Evolutionary conservation across 345 rosid genomes (phyloP).

Genomic region (Excoecaria agallocha): DNA sequence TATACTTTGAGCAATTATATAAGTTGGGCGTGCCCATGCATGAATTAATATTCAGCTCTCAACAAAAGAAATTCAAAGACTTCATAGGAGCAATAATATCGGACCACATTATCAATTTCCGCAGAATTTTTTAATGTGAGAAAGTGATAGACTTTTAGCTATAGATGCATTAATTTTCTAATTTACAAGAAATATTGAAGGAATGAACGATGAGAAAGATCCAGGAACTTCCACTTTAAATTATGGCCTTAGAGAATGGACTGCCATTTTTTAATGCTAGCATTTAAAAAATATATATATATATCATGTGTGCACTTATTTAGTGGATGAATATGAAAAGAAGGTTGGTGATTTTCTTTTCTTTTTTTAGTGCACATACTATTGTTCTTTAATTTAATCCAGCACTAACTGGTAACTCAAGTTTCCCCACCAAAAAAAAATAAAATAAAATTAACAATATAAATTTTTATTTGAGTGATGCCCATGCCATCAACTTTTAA

Average conservation of each 20-base stretch:
- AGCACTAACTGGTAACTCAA: not conserved
- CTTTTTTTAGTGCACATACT: too few species aligned
- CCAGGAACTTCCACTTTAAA: conserved; percentile 20
- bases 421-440: too few species aligned
- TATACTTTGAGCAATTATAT: not conserved
- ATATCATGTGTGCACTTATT: not conserved
- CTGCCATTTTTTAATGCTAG: not conserved
- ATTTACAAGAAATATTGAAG: too few species aligned
- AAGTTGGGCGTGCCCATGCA: too few species aligned
- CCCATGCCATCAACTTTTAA: too few species aligned
- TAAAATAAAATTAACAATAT: too few species aligned
- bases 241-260: conserved; percentile 23
- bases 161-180: too few species aligned
- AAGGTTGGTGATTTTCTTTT: not conserved
- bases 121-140: too few species aligned
- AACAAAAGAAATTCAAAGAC: too few species aligned
- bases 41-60: too few species aligned
- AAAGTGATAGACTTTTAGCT: not conserved
- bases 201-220: conserved; percentile 12
- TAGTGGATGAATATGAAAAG: not conserved
- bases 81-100: not conserved
- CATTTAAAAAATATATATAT: too few species aligned
- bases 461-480: too few species aligned
- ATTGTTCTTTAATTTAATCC: not conserved
- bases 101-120: not conserved